These are phyloP conservation scores for Fusarium sp. DNA, from an alignment of 2,329 filamentous ascomycete species.

Conservation along the genomic window DNA sequence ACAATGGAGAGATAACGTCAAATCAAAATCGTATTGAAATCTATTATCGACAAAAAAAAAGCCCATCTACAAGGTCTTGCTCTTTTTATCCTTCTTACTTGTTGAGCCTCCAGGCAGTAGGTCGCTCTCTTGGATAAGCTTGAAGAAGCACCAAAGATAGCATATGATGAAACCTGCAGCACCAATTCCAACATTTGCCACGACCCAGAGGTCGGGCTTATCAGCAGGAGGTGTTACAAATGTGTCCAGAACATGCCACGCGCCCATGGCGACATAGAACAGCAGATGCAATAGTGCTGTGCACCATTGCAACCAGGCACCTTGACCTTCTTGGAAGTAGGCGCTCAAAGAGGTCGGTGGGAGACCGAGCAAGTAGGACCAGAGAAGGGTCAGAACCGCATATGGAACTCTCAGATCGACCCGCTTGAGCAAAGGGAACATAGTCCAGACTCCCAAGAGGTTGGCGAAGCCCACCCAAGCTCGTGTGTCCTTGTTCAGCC, in stretches of 20 bases:
- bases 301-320: slow-evolving; percentile 55
- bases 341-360: slow-evolving; percentile 79
- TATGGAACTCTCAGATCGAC: slow-evolving; percentile 90
- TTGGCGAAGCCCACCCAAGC: slow-evolving; percentile 98
- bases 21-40: not conserved
- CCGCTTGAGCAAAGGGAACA: slow-evolving; percentile 88
- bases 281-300: slow-evolving; percentile 76
- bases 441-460: slow-evolving; percentile 87
- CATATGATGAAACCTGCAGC: slow-evolving; percentile 86
- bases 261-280: slow-evolving; percentile 81
- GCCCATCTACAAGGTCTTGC: slow-evolving; percentile 34
- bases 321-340: slow-evolving; percentile 67
- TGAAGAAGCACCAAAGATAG: slow-evolving; percentile 91
- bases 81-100: slow-evolving; percentile 50
- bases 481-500: slow-evolving; percentile 78
- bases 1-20: not conserved
- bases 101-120: slow-evolving; percentile 50
- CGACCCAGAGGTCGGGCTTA: slow-evolving; percentile 95
- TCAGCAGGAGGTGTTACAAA: slow-evolving; percentile 73
- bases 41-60: not conserved
- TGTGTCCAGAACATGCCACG: slow-evolving; percentile 82
- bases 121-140: slow-evolving; percentile 69
- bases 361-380: slow-evolving; percentile 90
- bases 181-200: slow-evolving; percentile 88
- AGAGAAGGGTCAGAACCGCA: slow-evolving; percentile 82